These are phyloP conservation scores for Calonectria naviculata DNA, from an alignment of 2,329 filamentous ascomycete species.

Conservation along the genomic window DNA sequence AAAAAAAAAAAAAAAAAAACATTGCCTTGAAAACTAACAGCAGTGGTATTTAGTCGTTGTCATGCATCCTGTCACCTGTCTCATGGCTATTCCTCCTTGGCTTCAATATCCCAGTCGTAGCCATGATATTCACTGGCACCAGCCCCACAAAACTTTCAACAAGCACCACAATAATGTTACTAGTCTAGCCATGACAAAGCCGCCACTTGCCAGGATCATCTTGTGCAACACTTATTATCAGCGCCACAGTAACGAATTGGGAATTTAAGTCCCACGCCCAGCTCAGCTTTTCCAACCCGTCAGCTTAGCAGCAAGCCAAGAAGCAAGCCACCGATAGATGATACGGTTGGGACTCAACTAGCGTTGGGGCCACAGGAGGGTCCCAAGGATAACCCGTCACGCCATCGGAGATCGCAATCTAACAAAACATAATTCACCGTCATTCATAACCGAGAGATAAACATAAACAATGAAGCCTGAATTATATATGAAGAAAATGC, in stretches of 20 bases:
- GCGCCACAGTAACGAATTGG: neutral
- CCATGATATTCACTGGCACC: too few species aligned
- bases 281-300: neutral
- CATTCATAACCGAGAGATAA: too few species aligned
- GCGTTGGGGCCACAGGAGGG: neutral
- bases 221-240: neutral
- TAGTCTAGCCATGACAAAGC: neutral
- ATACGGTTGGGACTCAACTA: neutral
- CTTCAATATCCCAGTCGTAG: too few species aligned
- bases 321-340: neutral
- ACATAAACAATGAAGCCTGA: neutral
- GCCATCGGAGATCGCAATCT: neutral
- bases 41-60: too few species aligned
- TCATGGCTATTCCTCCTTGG: too few species aligned
- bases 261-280: neutral
- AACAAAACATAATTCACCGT: neutral
- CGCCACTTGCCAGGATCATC: neutral
- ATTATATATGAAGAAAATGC: constrained; percentile 1
- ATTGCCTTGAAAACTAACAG: too few species aligned
- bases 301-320: neutral
- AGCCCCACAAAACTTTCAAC: too few species aligned
- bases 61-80: too few species aligned
- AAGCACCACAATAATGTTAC: too few species aligned
- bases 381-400: neutral
- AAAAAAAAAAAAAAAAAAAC: too few species aligned